Evolutionary conservation across 2,329 filamentous ascomycete genomes (phyloP), one percentile per base, ranked within the genome.

Genomic region (Seiridium cupressi): DNA sequence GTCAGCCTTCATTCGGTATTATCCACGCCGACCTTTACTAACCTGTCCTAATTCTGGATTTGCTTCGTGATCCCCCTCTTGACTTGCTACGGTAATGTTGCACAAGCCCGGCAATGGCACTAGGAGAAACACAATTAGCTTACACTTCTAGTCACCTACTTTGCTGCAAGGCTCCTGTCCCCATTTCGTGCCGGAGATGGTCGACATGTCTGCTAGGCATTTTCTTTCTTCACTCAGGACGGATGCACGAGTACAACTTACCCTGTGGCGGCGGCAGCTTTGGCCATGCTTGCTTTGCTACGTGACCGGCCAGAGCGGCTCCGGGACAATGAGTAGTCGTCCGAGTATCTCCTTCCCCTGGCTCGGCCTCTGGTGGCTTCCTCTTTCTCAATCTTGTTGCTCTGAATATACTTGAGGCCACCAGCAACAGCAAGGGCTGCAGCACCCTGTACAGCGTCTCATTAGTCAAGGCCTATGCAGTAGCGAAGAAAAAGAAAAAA

Each of bases 401-500:
- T 80, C 63, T 87, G 82, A 69, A 84, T 83, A 67, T 87, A 88
- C 69, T 88, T 88, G 63, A 85, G 81, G 4, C 86, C 86, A n/a
- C 86, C 86, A 3, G 86, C 85, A 26, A 87, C 84, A 6, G 86
- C 86, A 32, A 89, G 77, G 13, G 85, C 86, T 31, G 86, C 85
- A 8, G 85, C 86, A 7, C 72, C 70, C 71, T 73, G 18, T 26
- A 26, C 18, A 26, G 18, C 18, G 18, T 26, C 18, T 26, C 18
- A 26, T 47, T 47, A 34, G 5, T 44, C 36, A 26, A 38, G 9
- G 13, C 3, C 34, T 58, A 40, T 49, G 44, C 26, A 31, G 31
- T 38, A 32, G n/a, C 18, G 49, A 18, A 35, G 11, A 13, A n/a
- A 36, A 18, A 9, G 13, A 10, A 7, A 8, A 35, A n/a, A 18